Evolutionary conservation across 2,329 filamentous ascomycete species (phyloP).

Genomic region (Chaetomium sp.): DNA sequence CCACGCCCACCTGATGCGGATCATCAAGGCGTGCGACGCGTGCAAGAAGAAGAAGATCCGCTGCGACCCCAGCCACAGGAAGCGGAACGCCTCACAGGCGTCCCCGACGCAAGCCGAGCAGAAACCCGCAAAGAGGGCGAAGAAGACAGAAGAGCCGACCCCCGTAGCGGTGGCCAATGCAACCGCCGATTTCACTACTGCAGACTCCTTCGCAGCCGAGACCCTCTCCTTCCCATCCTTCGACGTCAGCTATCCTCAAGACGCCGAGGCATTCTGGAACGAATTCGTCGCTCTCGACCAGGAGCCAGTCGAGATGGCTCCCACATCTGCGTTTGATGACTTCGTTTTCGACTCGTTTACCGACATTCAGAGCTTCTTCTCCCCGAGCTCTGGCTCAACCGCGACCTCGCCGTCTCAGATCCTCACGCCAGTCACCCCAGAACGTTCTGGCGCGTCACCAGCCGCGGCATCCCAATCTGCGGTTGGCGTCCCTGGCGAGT

Average conservation of each 20-base stretch:
- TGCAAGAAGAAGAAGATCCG: constrained; percentile 66
- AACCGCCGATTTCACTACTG: constrained; percentile 31
- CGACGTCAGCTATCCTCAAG: constrained; percentile 26
- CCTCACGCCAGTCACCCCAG: constrained; percentile 34
- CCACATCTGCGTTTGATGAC: constrained; percentile 39
- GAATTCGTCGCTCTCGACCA: constrained; percentile 52
- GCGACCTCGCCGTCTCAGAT: constrained; percentile 42
- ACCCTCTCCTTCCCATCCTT: constrained; percentile 26
- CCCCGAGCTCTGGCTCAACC: constrained; percentile 41
- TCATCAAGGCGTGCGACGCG: constrained; percentile 66
- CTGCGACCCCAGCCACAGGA: constrained; percentile 63
- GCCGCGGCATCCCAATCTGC: constrained; percentile 17
- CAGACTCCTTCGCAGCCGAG: constrained; percentile 27
- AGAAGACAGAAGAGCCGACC: constrained; percentile 34
- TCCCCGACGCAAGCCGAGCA: constrained; percentile 36
- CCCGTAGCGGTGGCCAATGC: constrained; percentile 25
- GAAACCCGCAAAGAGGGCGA: constrained; percentile 49
- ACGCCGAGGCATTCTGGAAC: constrained; percentile 35
- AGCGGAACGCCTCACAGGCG: constrained; percentile 44
- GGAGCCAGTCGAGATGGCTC: constrained; percentile 36
- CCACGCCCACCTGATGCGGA: constrained; percentile 67
- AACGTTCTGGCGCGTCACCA: constrained; percentile 25
- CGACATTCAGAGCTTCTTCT: constrained; percentile 48
- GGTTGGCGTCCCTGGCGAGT: constrained; percentile 20
- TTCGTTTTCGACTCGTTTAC: constrained; percentile 53